Percentiles rank a stretch among this genome's conserved stretches.
These are phyloP conservation scores for Aspergillus heteromorphus DNA, from an alignment of 495 filamentous ascomycete genomes.

Conservation along the genomic window DNA sequence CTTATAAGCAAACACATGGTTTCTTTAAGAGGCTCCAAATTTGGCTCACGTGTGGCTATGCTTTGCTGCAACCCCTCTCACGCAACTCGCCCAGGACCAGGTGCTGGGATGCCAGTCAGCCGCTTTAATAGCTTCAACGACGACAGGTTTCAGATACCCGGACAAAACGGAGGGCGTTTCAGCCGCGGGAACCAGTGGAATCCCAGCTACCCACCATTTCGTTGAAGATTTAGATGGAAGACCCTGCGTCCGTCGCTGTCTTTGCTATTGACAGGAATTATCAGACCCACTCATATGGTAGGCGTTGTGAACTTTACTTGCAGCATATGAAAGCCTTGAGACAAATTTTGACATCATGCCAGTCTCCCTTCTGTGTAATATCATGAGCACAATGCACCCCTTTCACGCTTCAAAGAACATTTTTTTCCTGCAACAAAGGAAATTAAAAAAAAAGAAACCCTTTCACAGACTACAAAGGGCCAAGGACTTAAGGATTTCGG, in stretches of 20 bases:
- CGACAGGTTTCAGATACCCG: conserved; percentile 30
- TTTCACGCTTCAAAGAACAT: not conserved
- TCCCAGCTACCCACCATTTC: conserved; percentile 32
- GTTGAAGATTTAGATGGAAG: conserved; percentile 17
- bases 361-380: not conserved
- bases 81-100: conserved; percentile 78
- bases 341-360: not conserved
- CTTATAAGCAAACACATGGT: conserved; percentile 87
- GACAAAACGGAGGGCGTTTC: conserved; percentile 29
- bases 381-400: not conserved
- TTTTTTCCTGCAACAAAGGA: not conserved
- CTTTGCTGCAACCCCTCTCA: conserved; percentile 92
- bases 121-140: conserved; percentile 54
- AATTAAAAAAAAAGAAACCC: not conserved
- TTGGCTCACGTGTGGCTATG: conserved; percentile 96
- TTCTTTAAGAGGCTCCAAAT: conserved; percentile 95
- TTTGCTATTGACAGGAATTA: not conserved
- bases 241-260: not conserved
- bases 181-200: conserved; percentile 36
- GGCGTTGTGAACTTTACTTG: not conserved
- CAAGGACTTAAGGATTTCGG: too few species aligned
- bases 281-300: not conserved
- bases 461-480: not conserved
- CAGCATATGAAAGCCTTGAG: not conserved
- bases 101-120: conserved; percentile 57